These are phyloP conservation scores for Candida oleophila DNA, from an alignment of 805 yeast genomes.

Conservation along the genomic window DNA sequence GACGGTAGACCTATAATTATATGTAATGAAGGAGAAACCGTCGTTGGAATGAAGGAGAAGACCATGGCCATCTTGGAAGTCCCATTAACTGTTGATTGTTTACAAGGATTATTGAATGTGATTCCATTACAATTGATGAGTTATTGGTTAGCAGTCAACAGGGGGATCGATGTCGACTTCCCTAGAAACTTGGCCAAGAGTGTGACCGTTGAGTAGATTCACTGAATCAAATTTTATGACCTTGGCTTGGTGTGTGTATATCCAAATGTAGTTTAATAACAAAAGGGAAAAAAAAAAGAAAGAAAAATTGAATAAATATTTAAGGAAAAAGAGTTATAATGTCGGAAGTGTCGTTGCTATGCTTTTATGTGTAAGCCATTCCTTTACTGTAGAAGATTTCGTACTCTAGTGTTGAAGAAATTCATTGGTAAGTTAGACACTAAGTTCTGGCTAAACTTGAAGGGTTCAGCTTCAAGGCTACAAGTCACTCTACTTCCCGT, in stretches of 20 bases:
- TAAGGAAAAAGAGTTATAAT: background rate
- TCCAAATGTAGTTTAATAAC: background rate
- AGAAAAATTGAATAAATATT: background rate
- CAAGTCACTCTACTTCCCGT: too few species aligned
- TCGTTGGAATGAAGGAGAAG: slow-evolving; percentile 51
- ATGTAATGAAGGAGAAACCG: slow-evolving; percentile 77
- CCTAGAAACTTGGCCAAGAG: slow-evolving; percentile 98
- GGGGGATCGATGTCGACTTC: slow-evolving; percentile 96
- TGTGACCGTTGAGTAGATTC: slow-evolving; percentile 83
- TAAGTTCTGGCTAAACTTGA: too few species aligned
- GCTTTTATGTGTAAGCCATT: too few species aligned
- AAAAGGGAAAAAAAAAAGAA: too few species aligned
- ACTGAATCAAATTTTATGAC: background rate
- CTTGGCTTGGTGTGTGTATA: background rate
- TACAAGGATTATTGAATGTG: slow-evolving; percentile 93
- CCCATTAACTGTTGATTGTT: slow-evolving; percentile 94
- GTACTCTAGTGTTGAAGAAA: too few species aligned
- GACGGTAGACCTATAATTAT: slow-evolving; percentile 94
- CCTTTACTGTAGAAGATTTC: too few species aligned
- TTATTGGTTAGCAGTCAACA: slow-evolving; percentile 93
- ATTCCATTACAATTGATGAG: slow-evolving; percentile 94
- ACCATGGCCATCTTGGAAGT: slow-evolving; percentile 77
- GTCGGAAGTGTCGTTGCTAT: too few species aligned
- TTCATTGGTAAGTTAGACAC: too few species aligned
- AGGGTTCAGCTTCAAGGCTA: too few species aligned